Percentiles rank a stretch among this genome's conserved stretches.
Conservation (phyloP, 306 rosid species). For the Vicia sativa region DNA sequence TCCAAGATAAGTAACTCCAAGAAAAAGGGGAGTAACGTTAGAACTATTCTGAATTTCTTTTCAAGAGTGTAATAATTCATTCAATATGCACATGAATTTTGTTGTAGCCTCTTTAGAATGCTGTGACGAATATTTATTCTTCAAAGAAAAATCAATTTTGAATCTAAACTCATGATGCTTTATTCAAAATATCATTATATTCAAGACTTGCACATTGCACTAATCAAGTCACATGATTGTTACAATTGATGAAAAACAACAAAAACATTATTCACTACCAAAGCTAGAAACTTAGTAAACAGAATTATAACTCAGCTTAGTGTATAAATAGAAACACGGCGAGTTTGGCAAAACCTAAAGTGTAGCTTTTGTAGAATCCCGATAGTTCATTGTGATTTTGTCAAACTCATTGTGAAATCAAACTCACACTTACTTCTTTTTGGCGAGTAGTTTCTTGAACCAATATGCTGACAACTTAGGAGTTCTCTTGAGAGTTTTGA, state of each 20-base stretch:
- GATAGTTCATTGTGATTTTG: background rate
- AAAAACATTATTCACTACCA: slow-evolving; percentile 17
- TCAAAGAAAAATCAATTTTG: background rate
- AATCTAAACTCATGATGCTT: background rate
- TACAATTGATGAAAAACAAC: slow-evolving; percentile 39
- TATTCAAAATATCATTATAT: slow-evolving; percentile 33
- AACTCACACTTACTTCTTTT: slow-evolving; percentile 42
- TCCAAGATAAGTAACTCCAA: slow-evolving; percentile 6
- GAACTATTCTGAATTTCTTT: slow-evolving; percentile 77
- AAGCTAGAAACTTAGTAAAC: background rate
- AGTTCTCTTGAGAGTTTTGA: slow-evolving; percentile 69
- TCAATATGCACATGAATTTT: slow-evolving; percentile 15
- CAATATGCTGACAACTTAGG: slow-evolving; percentile 95
- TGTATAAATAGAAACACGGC: no score
- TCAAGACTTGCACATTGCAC: slow-evolving; percentile 18
- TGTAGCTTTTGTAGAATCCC: background rate
- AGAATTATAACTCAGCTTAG: no score
- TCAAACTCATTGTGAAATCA: background rate
- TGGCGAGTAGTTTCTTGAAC: slow-evolving; percentile 67
- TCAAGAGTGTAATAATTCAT: slow-evolving; percentile 56
- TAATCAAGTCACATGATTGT: slow-evolving; percentile 16
- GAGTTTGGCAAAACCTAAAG: background rate
- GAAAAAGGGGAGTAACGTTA: slow-evolving; percentile 44
- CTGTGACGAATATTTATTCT: no score
- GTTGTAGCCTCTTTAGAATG: background rate